These are phyloP conservation scores for Phlegmacium glaucopus DNA, from an alignment of 768 basidiomycete genomes.

Conservation along the genomic window DNA sequence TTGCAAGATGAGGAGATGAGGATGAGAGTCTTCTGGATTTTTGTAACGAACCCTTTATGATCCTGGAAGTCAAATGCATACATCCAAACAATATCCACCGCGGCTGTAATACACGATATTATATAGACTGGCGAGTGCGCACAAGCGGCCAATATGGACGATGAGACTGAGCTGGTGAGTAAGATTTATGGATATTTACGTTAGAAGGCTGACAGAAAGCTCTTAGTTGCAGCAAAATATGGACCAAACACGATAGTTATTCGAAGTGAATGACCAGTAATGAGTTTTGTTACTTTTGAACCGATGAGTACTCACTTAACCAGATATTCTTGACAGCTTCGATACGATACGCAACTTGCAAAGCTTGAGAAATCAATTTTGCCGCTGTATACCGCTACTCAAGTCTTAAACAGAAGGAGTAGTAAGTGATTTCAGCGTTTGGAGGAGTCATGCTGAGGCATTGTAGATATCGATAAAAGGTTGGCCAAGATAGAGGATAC, in stretches of 20 bases:
- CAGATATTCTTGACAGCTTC: conserved; percentile 82
- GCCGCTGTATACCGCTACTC: conserved; percentile 77
- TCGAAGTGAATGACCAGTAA: conserved; percentile 85
- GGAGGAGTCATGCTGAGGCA: neutral
- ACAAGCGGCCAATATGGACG: conserved; percentile 34
- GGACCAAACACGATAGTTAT: conserved; percentile 81
- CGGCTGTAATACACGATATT: no score
- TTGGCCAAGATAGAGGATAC: conserved; percentile 77
- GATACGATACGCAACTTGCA: conserved; percentile 76
- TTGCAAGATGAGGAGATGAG: no score
- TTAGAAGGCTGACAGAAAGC: neutral
- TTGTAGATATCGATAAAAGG: conserved; percentile 75
- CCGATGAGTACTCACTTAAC: conserved; percentile 25
- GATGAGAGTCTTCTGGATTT: no score
- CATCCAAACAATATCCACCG: no score
- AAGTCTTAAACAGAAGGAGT: conserved; percentile 66
- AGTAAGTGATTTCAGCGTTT: conserved; percentile 46
- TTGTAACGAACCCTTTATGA: no score
- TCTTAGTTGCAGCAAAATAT: conserved; percentile 83
- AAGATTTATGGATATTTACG: neutral
- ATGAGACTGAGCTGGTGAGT: conserved; percentile 69
- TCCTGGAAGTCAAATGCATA: no score
- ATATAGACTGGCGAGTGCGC: no score
- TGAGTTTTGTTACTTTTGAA: conserved; percentile 18
- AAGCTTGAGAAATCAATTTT: conserved; percentile 84